Conservation (phyloP, 306 rosid genomes). For the Astragalus glycyphyllos region DNA sequence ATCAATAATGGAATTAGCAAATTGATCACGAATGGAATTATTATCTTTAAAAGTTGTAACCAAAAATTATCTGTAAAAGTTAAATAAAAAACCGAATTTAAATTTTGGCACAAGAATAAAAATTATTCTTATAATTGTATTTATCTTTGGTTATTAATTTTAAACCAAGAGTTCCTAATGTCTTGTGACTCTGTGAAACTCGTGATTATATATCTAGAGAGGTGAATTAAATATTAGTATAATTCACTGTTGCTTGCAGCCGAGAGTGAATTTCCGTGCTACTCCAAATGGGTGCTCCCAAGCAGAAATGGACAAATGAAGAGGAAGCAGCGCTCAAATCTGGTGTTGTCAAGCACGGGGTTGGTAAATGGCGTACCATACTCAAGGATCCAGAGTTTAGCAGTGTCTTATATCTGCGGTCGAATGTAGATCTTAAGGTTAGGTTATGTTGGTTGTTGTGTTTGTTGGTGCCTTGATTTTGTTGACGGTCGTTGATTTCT, state of each 20-base stretch:
- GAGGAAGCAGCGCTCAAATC: slow-evolving; percentile 97
- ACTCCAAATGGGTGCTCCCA: slow-evolving; percentile 91
- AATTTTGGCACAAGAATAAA: background rate
- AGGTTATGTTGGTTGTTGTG: slow-evolving; percentile 32
- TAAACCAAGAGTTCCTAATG: background rate
- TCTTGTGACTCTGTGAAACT: background rate
- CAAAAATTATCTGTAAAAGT: background rate
- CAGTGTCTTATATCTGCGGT: slow-evolving; percentile 74
- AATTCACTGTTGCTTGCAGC: slow-evolving; percentile 45
- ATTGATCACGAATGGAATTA: background rate
- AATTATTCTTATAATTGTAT: background rate
- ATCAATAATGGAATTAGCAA: background rate
- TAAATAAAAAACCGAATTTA: background rate
- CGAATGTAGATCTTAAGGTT: slow-evolving; percentile 98
- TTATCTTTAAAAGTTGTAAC: background rate
- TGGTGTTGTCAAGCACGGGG: slow-evolving; percentile 96
- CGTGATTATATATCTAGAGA: slow-evolving; percentile 13
- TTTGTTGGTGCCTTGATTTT: slow-evolving; percentile 26
- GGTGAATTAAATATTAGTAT: slow-evolving; percentile 24
- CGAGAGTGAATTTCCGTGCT: slow-evolving; percentile 39
- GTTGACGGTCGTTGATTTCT: slow-evolving; percentile 21
- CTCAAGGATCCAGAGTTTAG: slow-evolving; percentile 94
- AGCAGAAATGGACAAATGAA: slow-evolving; percentile 93
- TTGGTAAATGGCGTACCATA: slow-evolving; percentile 97
- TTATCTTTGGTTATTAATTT: background rate